Conservation (phyloP, 768 basidiomycete genomes). For the Pulveroboletus sp. region DNA sequence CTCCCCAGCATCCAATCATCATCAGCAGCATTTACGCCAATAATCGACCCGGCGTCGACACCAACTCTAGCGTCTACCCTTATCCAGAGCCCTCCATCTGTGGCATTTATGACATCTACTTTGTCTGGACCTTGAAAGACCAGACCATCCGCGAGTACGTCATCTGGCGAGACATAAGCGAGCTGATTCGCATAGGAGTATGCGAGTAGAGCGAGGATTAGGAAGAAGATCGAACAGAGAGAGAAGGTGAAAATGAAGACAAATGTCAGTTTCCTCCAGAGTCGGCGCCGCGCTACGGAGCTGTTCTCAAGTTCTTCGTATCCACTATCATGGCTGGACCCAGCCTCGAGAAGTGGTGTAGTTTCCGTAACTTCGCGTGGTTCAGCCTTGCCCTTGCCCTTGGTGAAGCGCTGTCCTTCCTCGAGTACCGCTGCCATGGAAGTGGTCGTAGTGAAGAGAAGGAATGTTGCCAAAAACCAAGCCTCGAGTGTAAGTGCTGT, state of each 20-base stretch:
- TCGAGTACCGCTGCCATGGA: constrained; percentile 21
- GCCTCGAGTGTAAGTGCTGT: constrained; percentile 4
- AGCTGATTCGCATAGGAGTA: constrained; percentile 64
- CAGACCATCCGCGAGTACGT: constrained; percentile 52
- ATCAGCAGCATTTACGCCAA: constrained; percentile 49
- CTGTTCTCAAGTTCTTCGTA: constrained; percentile 23
- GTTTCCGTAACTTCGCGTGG: constrained; percentile 25
- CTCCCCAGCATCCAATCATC: constrained; percentile 43
- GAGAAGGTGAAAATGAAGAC: constrained; percentile 59
- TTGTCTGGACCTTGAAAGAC: constrained; percentile 57
- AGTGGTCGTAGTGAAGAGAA: constrained; percentile 10
- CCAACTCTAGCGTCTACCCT: constrained; percentile 55
- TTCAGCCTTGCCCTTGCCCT: constrained; percentile 28
- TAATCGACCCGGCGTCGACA: constrained; percentile 59
- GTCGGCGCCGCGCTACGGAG: constrained; percentile 21
- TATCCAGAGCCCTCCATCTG: constrained; percentile 60
- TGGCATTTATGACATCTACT: constrained; percentile 60
- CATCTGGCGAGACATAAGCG: constrained; percentile 50
- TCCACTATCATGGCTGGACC: constrained; percentile 16
- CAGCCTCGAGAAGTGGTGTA: constrained; percentile 29
- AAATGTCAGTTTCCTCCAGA: constrained; percentile 33
- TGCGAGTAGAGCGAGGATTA: constrained; percentile 48
- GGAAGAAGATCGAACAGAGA: constrained; percentile 43
- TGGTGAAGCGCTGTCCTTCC: constrained; percentile 9
- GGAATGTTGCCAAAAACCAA: not conserved